These are phyloP conservation scores for Panaeolus cyanescens DNA, from an alignment of 768 basidiomycete species.

Conservation along the genomic window DNA sequence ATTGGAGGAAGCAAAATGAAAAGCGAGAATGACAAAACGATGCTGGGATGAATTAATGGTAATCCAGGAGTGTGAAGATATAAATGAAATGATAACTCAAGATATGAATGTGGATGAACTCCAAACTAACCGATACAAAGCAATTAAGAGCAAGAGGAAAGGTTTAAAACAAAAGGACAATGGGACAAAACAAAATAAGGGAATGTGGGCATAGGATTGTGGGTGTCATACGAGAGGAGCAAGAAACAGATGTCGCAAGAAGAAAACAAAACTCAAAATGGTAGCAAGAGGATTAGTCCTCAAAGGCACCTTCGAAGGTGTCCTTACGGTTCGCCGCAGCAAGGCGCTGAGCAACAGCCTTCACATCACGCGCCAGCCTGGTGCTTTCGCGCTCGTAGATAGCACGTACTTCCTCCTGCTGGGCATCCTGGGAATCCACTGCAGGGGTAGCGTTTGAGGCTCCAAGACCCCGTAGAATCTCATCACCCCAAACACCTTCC, in stretches of 20 bases:
- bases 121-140: neutral
- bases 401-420: conserved; percentile 25
- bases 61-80: neutral
- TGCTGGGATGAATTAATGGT: neutral
- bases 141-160: conserved; percentile 1
- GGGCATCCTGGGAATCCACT: conserved; percentile 21
- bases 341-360: conserved; percentile 20
- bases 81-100: conserved; percentile 3
- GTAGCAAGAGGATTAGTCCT: conserved; percentile 35
- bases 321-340: conserved; percentile 15
- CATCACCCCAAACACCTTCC: conserved; percentile 66
- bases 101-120: conserved; percentile 3
- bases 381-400: conserved; percentile 57
- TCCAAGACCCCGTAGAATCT: conserved; percentile 72
- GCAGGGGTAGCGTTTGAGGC: conserved; percentile 31
- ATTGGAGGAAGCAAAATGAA: neutral
- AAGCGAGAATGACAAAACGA: neutral
- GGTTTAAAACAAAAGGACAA: neutral
- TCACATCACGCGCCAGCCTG: conserved; percentile 45
- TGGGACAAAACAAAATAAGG: neutral
- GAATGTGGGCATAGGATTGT: neutral
- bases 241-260: conserved; percentile 7
- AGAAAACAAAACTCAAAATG: conserved; percentile 13
- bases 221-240: conserved; percentile 8
- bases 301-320: conserved; percentile 45